A percentile compares a stretch with the other conserved stretches of the same genome.
Evolutionary conservation across 345 rosid species (phyloP).

Genomic region (Lumnitzera racemosa): DNA sequence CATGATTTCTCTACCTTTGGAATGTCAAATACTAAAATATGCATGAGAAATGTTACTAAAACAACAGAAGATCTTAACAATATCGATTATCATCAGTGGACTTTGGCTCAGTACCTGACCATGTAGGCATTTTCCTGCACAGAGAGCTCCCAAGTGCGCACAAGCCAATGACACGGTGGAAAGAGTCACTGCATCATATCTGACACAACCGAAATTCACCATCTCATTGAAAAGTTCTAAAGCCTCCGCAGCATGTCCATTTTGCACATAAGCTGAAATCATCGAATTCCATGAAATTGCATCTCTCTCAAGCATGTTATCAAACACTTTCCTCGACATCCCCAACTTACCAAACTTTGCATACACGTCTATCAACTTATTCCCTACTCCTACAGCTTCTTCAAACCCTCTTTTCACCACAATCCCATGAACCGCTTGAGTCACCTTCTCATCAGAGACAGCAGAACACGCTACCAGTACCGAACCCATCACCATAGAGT

Average conservation of each 20-base stretch:
- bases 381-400: constrained; percentile 42
- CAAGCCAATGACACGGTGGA: constrained; percentile 65
- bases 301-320: constrained; percentile 53
- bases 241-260: constrained; percentile 57
- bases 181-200: constrained; percentile 57
- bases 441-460: constrained; percentile 31
- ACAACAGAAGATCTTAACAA: not conserved
- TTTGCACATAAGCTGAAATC: constrained; percentile 66
- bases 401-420: constrained; percentile 60
- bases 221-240: constrained; percentile 43
- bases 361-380: constrained; percentile 72
- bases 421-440: constrained; percentile 55
- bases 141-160: constrained; percentile 63
- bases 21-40: no score
- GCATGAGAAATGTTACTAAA: not conserved
- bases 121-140: constrained; percentile 59
- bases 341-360: constrained; percentile 53
- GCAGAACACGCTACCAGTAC: constrained; percentile 75
- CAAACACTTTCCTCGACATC: constrained; percentile 59
- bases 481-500: constrained; percentile 60
- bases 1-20: no score
- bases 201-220: constrained; percentile 28
- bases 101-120: constrained; percentile 47
- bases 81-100: not conserved
- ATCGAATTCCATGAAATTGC: constrained; percentile 71